These are phyloP conservation scores for Suillus placidus DNA, from an alignment of 768 basidiomycete species.

Conservation along the genomic window DNA sequence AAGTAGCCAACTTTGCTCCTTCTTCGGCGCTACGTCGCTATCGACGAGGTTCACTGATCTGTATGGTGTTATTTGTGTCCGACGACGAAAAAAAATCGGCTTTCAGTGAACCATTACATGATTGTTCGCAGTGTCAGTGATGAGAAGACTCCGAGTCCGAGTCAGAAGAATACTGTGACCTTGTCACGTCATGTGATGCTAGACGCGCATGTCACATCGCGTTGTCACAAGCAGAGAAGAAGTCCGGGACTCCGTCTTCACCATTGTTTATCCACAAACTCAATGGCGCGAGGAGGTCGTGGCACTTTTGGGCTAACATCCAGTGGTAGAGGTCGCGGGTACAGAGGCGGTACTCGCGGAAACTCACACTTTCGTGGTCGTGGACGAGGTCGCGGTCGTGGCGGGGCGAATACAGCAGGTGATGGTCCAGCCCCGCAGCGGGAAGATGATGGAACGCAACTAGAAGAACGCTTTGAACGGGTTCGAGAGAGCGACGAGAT, in stretches of 20 bases:
- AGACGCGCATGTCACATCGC: constrained; percentile 6
- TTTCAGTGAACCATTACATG: too few species aligned
- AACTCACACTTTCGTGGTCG: constrained; percentile 47
- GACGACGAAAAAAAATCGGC: too few species aligned
- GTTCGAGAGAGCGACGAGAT: constrained; percentile 78
- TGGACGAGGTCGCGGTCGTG: constrained; percentile 47
- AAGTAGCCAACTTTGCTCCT: background rate
- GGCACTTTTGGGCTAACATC: constrained; percentile 61
- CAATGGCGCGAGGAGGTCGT: constrained; percentile 49
- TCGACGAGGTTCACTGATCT: background rate
- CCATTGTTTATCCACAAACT: background rate
- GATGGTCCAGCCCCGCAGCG: constrained; percentile 60
- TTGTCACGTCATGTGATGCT: constrained; percentile 2
- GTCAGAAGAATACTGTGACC: too few species aligned
- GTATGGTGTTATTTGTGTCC: background rate
- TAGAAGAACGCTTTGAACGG: constrained; percentile 85
- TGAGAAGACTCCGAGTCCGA: too few species aligned
- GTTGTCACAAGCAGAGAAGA: background rate
- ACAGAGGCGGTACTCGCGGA: constrained; percentile 38
- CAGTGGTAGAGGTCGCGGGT: constrained; percentile 43
- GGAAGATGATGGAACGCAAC: constrained; percentile 89
- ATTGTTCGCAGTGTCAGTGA: too few species aligned
- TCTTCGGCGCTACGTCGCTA: background rate
- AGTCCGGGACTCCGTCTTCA: background rate
- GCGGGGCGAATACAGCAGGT: constrained; percentile 38